phyloP scores from a whole-genome alignment of 306 rosid genomes.

The Vigna radiata region DNA sequence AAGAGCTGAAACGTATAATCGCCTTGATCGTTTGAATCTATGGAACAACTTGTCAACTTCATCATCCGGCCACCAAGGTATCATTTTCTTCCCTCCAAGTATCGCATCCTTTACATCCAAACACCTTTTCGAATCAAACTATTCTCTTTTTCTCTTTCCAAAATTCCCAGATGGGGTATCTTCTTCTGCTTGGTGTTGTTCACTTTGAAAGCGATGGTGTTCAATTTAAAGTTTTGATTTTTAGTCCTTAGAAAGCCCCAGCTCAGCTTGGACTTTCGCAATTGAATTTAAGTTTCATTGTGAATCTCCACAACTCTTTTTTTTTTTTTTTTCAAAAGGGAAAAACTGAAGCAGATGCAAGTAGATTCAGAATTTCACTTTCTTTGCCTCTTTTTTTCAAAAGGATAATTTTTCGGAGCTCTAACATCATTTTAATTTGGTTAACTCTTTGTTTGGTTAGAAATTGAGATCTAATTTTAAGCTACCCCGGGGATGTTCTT shows the following conservation, averaged over 20 bases:
- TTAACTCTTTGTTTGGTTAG: conserved; percentile 30
- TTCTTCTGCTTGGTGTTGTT: conserved; percentile 31
- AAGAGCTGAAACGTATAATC: conserved; percentile 23
- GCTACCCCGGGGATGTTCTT: conserved; percentile 18
- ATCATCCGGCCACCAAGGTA: conserved; percentile 64
- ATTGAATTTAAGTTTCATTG: conserved; percentile 22
- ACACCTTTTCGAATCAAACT: conserved; percentile 19
- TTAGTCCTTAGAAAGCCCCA: conserved; percentile 31
- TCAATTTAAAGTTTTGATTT: conserved; percentile 39
- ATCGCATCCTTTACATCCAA: conserved; percentile 11
- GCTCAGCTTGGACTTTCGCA: background rate
- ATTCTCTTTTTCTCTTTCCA: background rate
- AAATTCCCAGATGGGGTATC: conserved; percentile 27
- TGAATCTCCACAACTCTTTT: background rate
- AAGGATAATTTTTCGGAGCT: background rate
- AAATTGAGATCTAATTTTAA: conserved; percentile 50
- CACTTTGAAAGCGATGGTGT: conserved; percentile 20
- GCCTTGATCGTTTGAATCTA: conserved; percentile 55
- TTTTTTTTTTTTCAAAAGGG: background rate
- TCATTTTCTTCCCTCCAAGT: conserved; percentile 11
- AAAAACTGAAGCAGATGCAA: conserved; percentile 26
- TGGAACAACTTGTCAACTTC: conserved; percentile 66
- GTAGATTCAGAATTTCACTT: conserved; percentile 32
- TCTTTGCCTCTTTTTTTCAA: background rate
- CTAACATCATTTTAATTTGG: conserved; percentile 35